These are phyloP conservation scores for Aleurites moluccanus DNA, from an alignment of 441 rosid genomes.

Conservation along the genomic window DNA sequence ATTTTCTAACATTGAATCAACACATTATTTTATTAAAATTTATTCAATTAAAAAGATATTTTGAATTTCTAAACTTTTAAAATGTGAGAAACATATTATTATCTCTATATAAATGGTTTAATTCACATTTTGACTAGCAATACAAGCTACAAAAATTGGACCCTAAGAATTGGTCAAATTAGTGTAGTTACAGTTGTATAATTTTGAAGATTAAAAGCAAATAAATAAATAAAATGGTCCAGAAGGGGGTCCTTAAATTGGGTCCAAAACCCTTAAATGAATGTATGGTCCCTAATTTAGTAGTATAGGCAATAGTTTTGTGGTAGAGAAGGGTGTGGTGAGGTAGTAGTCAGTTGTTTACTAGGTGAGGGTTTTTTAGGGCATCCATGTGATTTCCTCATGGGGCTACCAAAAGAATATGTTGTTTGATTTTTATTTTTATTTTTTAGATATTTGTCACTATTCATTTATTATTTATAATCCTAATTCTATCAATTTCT, in stretches of 20 bases:
- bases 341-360: not conserved
- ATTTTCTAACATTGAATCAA: too few species aligned
- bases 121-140: too few species aligned
- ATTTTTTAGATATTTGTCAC: not conserved
- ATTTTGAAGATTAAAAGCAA: not conserved
- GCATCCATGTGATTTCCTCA: slow-evolving; percentile 39
- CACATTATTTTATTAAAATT: too few species aligned
- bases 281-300: slow-evolving; percentile 29
- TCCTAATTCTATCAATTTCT: not conserved
- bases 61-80: too few species aligned
- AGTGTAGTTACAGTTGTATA: slow-evolving; percentile 9
- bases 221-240: slow-evolving; percentile 29
- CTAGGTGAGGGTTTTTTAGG: not conserved
- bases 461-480: slow-evolving; percentile 13
- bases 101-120: too few species aligned
- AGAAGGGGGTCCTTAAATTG: slow-evolving; percentile 24
- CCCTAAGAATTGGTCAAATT: not conserved
- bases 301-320: not conserved
- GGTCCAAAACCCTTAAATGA: not conserved
- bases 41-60: too few species aligned
- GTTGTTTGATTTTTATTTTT: not conserved
- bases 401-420: slow-evolving; percentile 13
- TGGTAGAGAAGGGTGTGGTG: not conserved
- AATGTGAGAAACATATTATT: too few species aligned
- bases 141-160: not conserved